phyloP scores from a whole-genome alignment of 2,329 filamentous ascomycete genomes.

The Sclerotinia subarctica region DNA sequence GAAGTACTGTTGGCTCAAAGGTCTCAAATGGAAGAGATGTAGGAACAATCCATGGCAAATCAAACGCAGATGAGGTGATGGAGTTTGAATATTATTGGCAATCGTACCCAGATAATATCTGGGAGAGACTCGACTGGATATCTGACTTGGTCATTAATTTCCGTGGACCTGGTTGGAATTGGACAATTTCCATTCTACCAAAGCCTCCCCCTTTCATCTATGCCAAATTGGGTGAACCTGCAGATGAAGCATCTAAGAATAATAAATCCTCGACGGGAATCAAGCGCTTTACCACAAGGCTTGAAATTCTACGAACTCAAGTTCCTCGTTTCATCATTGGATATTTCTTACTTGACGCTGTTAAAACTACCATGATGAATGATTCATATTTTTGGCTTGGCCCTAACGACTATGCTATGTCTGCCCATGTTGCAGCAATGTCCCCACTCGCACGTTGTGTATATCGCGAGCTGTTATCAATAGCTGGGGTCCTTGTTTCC shows the following conservation, averaged over 20 bases:
- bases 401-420: constrained; percentile 43
- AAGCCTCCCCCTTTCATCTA: constrained; percentile 45
- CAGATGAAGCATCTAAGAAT: constrained; percentile 36
- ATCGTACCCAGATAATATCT: constrained; percentile 52
- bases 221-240: constrained; percentile 39
- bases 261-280: constrained; percentile 47
- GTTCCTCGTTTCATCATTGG: constrained; percentile 48
- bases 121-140: constrained; percentile 53
- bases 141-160: constrained; percentile 54
- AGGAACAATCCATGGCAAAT: neutral
- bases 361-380: constrained; percentile 65
- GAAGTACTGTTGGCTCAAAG: neutral
- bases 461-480: constrained; percentile 56
- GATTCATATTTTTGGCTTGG: constrained; percentile 75
- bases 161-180: constrained; percentile 58
- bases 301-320: constrained; percentile 46
- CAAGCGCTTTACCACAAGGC: constrained; percentile 43
- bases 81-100: constrained; percentile 57
- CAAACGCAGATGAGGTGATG: neutral
- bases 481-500: constrained; percentile 56
- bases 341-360: constrained; percentile 67
- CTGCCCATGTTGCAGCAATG: constrained; percentile 45
- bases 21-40: neutral
- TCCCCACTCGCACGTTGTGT: constrained; percentile 48
- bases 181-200: constrained; percentile 51